These are phyloP conservation scores for Blakeslea trispora DNA, from an alignment of 371 early-diverging fungal genomes.

Conservation along the genomic window DNA sequence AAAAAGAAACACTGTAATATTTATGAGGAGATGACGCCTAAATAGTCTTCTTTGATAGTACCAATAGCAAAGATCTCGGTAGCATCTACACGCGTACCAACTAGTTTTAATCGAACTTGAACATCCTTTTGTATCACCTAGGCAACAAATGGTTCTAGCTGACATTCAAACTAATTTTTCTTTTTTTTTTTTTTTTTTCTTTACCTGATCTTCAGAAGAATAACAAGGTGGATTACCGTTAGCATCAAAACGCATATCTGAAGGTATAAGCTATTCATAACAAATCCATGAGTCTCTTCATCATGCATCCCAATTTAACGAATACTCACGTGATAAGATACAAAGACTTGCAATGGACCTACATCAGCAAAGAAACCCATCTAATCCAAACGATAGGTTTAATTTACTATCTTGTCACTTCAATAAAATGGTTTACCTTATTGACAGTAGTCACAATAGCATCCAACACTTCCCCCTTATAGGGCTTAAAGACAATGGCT, in stretches of 20 bases:
- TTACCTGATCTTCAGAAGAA: constrained; percentile 80
- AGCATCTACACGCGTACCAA: constrained; percentile 93
- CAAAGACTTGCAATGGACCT: constrained; percentile 97
- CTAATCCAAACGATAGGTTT: no score
- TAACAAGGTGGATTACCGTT: constrained; percentile 87
- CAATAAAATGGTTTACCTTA: no score
- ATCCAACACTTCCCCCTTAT: constrained; percentile 97
- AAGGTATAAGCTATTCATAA: constrained; percentile 78
- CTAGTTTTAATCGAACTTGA: constrained; percentile 89
- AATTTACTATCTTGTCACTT: no score
- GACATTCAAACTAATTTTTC: neutral
- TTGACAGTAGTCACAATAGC: constrained; percentile 94
- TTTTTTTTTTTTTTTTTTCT: neutral
- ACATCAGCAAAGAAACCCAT: constrained; percentile 98
- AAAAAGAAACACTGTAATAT: neutral
- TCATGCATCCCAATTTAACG: no score
- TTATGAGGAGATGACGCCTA: constrained; percentile 69
- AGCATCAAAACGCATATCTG: constrained; percentile 87
- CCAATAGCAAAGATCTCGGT: constrained; percentile 95
- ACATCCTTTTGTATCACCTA: constrained; percentile 87
- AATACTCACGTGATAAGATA: constrained; percentile 78
- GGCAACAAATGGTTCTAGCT: no score
- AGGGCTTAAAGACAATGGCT: constrained; percentile 98
- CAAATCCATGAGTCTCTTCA: neutral
- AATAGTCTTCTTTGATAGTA: constrained; percentile 95